Percentiles rank a stretch among this genome's conserved stretches.
Evolutionary conservation across 1,284 basidiomycete genomes (phyloP).

Genomic region (Peniophora sp.): DNA sequence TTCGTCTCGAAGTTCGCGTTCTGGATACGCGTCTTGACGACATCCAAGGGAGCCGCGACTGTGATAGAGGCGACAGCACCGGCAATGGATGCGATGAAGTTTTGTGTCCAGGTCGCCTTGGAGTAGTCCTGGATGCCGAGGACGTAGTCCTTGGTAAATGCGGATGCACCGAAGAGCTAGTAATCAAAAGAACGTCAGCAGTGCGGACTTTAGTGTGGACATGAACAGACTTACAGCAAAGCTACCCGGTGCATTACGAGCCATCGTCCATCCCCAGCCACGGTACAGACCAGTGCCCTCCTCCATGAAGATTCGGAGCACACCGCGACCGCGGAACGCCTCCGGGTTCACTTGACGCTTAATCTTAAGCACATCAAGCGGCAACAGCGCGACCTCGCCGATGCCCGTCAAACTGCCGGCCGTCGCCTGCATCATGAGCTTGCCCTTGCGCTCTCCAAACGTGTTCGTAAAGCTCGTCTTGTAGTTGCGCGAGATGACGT

Average conservation of each 20-base stretch:
- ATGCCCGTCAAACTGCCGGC: constrained; percentile 96
- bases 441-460: constrained; percentile 95
- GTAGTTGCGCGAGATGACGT: constrained; percentile 76
- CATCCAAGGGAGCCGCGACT: constrained; percentile 92
- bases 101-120: constrained; percentile 91
- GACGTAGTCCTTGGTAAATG: constrained; percentile 89
- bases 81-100: constrained; percentile 89
- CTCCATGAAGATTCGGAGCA: constrained; percentile 85
- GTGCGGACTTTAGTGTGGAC: neutral
- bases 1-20: constrained; percentile 96
- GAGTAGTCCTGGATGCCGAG: constrained; percentile 88
- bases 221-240: constrained; percentile 68
- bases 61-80: constrained; percentile 95
- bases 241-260: constrained; percentile 91
- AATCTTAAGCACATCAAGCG: constrained; percentile 95
- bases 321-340: constrained; percentile 88
- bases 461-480: constrained; percentile 71
- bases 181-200: neutral
- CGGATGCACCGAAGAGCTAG: constrained; percentile 95
- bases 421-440: constrained; percentile 91
- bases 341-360: constrained; percentile 97
- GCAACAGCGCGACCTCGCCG: constrained; percentile 93
- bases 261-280: constrained; percentile 99
- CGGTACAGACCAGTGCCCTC: constrained; percentile 91
- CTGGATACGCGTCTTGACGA: constrained; percentile 95